Conservation (phyloP, 129 eudicot species). For the Escallonia rubra region DNA sequence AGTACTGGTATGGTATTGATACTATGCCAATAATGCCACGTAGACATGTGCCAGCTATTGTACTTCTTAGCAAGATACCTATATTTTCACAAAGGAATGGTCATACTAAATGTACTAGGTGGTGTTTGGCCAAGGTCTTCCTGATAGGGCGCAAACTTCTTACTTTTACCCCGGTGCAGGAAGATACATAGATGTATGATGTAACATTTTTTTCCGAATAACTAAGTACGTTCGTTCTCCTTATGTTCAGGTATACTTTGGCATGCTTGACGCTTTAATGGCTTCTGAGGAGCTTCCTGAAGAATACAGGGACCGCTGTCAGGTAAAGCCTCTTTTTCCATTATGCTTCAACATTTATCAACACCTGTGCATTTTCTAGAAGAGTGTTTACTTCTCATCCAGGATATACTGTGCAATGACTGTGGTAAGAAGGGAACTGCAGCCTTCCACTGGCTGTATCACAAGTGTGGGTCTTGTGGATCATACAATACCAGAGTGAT, state of each 20-base stretch:
- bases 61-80: too few species aligned
- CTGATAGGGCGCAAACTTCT: too few species aligned
- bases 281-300: conserved; percentile 93
- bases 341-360: not conserved
- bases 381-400: conserved; percentile 6
- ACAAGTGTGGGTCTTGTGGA: conserved; percentile 80
- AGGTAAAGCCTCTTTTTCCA: conserved; percentile 36
- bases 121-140: too few species aligned
- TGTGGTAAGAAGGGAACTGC: conserved; percentile 83
- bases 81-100: too few species aligned
- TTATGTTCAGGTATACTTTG: conserved; percentile 68
- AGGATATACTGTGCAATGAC: conserved; percentile 92
- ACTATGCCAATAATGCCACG: too few species aligned
- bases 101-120: too few species aligned
- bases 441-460: conserved; percentile 91
- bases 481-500: conserved; percentile 92
- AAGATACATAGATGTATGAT: too few species aligned
- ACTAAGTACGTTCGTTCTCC: too few species aligned
- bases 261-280: conserved; percentile 98
- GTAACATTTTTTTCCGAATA: not conserved
- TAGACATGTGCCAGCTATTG: too few species aligned
- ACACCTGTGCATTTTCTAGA: too few species aligned
- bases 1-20: too few species aligned
- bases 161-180: too few species aligned
- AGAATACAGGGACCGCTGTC: conserved; percentile 80